Base-by-base conservation (phyloP, 2,329 filamentous ascomycete genomes). In the Trichoderma pleuroti region DNA sequence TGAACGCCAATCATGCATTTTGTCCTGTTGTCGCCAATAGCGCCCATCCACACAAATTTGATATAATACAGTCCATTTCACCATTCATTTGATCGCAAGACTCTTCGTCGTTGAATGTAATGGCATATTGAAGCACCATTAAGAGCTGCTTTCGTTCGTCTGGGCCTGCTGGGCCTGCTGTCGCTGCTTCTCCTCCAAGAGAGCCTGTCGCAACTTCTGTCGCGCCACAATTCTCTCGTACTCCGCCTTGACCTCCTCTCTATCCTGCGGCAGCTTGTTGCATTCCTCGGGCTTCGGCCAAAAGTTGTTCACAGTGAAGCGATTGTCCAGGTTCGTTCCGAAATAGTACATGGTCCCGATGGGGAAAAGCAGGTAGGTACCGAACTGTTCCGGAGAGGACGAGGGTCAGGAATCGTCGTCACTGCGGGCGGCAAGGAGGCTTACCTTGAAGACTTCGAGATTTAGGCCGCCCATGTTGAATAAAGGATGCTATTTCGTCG, bases 331-430 rank as follows among this genome's bases (percentile, higher is more conserved):
- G 82, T 99, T 99, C 70, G 94, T 97, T 80, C 96, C 96, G 82
- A 98, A 99, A 86, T 99, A 99, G 87, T 97, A 98, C 96, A 99
- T 99, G 86, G 96, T 94, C 76, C 93, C 94, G 78, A 99, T 98
- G 21, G 96, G 96, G 83, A 99, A 99, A 87, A 98, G 91, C 84
- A 99, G 91, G 85, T 99, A 99, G 88, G 97, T 93, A 84, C 95
- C 94, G 82, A 99, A 99, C 95, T 98, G 34, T 28, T 16, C 39
- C 42, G 26, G n/a, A 10, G 36, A 6, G 16, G 16, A 18, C 6
- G 6, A 16, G 18, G 34, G 28, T 60, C 4, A 68, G 56, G 54
- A 42, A 56, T 52, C 42, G 36, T n/a, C 16, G 24, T 8, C 32
- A 24, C 2, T 18, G 18, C 32, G 16, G 26, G 14, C n/a, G 42